A percentile compares a stretch with the other conserved stretches of the same genome.
phyloP scores from a whole-genome alignment of 495 filamentous ascomycete genomes.

The Bryoglossum gracile region DNA sequence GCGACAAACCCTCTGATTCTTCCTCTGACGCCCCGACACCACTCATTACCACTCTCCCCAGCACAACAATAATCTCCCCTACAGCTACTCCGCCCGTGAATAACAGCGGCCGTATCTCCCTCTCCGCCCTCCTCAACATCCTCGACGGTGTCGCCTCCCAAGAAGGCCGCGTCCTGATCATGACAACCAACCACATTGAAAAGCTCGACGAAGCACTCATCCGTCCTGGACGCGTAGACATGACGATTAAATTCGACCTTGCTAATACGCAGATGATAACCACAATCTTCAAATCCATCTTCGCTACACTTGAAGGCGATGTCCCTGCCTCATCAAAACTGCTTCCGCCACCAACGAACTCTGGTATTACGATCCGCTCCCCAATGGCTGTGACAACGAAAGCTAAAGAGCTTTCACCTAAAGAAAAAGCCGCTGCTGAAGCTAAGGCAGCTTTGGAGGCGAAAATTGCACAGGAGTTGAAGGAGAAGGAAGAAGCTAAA shows the following conservation, averaged over 20 bases:
- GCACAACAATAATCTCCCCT: slow-evolving; percentile 7
- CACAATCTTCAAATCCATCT: slow-evolving; percentile 26
- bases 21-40: slow-evolving; percentile 18
- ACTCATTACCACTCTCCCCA: slow-evolving; percentile 1
- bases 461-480: slow-evolving; percentile 30
- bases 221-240: slow-evolving; percentile 70
- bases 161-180: slow-evolving; percentile 72
- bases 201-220: slow-evolving; percentile 71
- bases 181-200: slow-evolving; percentile 78
- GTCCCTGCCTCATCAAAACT: slow-evolving; percentile 2
- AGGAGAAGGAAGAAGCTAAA: slow-evolving; percentile 29
- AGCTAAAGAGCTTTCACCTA: background rate
- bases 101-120: slow-evolving; percentile 44
- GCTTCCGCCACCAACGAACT: background rate
- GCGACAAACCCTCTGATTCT: slow-evolving; percentile 30
- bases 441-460: slow-evolving; percentile 14
- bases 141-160: slow-evolving; percentile 73
- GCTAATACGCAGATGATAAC: slow-evolving; percentile 34
- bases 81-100: slow-evolving; percentile 1
- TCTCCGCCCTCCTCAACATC: slow-evolving; percentile 72
- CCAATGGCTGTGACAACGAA: background rate
- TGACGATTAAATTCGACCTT: slow-evolving; percentile 58
- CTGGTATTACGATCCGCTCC: background rate
- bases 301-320: slow-evolving; percentile 24
- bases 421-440: slow-evolving; percentile 7